Evolutionary conservation across 495 filamentous ascomycete genomes (phyloP).

Genomic region (Penicillium subrubescens): DNA sequence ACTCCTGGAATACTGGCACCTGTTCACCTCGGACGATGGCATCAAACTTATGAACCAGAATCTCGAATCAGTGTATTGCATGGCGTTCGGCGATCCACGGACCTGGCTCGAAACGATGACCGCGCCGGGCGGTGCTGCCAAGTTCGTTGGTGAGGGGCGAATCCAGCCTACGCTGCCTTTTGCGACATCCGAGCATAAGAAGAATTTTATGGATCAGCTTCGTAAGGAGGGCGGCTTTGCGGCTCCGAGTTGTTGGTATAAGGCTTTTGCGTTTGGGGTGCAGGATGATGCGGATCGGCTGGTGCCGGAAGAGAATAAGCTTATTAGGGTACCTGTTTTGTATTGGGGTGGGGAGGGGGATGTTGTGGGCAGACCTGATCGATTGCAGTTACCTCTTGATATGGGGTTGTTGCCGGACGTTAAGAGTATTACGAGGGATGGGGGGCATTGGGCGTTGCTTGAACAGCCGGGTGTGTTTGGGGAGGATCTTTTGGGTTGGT

Average conservation of each 20-base stretch:
- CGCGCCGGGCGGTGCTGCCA: neutral
- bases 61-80: neutral
- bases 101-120: neutral
- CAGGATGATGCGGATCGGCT: neutral
- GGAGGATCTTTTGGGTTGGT: neutral
- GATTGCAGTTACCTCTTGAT: neutral
- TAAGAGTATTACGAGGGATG: neutral
- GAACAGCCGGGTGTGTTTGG: neutral
- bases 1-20: neutral
- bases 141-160: neutral
- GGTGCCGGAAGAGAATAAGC: neutral
- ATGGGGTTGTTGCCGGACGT: neutral
- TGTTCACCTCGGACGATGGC: neutral
- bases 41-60: neutral
- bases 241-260: neutral
- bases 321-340: neutral
- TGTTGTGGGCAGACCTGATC: neutral
- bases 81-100: neutral
- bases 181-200: neutral
- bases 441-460: neutral
- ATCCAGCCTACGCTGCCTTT: neutral
- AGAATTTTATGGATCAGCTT: neutral
- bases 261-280: neutral
- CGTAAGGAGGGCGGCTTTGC: neutral
- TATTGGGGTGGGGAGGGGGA: conserved; percentile 1